A percentile compares a stretch with the other conserved stretches of the same genome.
Evolutionary conservation across 1,284 basidiomycete genomes (phyloP).

Genomic region (Ceratobasidium sp.): DNA sequence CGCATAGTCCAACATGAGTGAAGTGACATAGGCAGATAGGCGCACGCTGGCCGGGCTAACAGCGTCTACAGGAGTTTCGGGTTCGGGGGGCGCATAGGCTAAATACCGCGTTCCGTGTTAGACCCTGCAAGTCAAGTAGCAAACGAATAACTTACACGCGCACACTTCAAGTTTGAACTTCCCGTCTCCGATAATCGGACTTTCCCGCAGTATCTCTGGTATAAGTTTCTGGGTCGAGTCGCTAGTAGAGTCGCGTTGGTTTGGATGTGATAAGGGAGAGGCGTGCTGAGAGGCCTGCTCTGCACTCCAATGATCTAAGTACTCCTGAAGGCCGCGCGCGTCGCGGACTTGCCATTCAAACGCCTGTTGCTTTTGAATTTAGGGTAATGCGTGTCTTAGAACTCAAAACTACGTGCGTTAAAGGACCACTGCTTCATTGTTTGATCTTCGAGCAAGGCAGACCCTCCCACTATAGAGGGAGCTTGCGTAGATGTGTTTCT

Average conservation of each 20-base stretch:
- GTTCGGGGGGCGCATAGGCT: constrained; percentile 43
- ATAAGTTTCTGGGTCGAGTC: constrained; percentile 53
- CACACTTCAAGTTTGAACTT: constrained; percentile 70
- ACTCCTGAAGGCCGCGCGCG: constrained; percentile 40
- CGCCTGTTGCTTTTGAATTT: constrained; percentile 11
- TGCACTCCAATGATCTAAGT: constrained; percentile 36
- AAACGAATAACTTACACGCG: constrained; percentile 48
- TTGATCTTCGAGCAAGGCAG: constrained; percentile 26
- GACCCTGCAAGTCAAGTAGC: constrained; percentile 21
- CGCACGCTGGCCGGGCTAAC: constrained; percentile 3
- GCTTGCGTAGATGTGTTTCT: background rate
- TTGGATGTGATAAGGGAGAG: background rate
- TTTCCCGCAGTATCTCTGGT: constrained; percentile 75
- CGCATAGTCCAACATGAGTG: constrained; percentile 71
- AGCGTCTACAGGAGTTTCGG: background rate
- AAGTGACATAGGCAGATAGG: constrained; percentile 76
- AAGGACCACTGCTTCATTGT: constrained; percentile 42
- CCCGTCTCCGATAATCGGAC: constrained; percentile 75
- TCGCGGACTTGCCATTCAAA: constrained; percentile 47
- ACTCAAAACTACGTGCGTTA: constrained; percentile 5
- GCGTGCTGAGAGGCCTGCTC: no score
- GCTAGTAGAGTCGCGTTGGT: constrained; percentile 20
- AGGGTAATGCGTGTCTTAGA: background rate
- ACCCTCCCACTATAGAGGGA: constrained; percentile 2
- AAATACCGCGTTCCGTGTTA: background rate